Evolutionary conservation across 441 rosid genomes (phyloP).

Genomic region (Syzygium syzygioides): DNA sequence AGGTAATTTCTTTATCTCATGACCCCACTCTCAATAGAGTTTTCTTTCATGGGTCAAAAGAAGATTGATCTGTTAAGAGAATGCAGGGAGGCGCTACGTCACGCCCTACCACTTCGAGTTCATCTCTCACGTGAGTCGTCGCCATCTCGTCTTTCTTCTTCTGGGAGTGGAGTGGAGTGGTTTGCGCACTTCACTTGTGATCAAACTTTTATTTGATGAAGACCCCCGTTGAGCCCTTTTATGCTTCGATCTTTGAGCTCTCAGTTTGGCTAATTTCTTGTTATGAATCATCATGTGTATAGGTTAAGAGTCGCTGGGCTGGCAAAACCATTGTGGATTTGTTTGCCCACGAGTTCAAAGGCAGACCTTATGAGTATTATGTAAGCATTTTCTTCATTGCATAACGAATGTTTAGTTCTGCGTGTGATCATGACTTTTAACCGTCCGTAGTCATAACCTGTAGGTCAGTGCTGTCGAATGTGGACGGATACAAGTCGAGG

Average conservation of each 20-base stretch:
- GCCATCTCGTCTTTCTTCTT: not conserved
- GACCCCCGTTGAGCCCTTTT: constrained; percentile 1
- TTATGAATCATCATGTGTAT: not conserved
- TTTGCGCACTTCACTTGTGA: not conserved
- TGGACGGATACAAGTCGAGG: constrained; percentile 87
- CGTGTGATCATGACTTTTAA: not conserved
- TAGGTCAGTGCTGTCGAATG: constrained; percentile 79
- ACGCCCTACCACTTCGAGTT: not conserved
- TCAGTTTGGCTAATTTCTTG: not conserved
- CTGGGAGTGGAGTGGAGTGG: not conserved
- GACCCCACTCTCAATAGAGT: not conserved
- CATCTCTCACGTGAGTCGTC: constrained; percentile 49
- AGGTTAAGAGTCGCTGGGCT: constrained; percentile 88
- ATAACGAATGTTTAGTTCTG: not conserved
- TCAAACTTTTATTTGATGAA: not conserved
- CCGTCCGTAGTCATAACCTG: not conserved
- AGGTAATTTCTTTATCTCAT: constrained; percentile 24
- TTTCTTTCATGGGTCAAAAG: not conserved
- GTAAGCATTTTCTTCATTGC: constrained; percentile 23
- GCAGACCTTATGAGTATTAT: constrained; percentile 79
- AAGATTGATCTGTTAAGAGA: not conserved
- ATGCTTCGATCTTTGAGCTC: not conserved
- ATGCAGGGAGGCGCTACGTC: constrained; percentile 56
- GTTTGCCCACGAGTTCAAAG: constrained; percentile 81
- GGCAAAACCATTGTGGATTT: constrained; percentile 88